phyloP scores from a whole-genome alignment of 306 rosid species.

The Trichosanthes cucumerina region DNA sequence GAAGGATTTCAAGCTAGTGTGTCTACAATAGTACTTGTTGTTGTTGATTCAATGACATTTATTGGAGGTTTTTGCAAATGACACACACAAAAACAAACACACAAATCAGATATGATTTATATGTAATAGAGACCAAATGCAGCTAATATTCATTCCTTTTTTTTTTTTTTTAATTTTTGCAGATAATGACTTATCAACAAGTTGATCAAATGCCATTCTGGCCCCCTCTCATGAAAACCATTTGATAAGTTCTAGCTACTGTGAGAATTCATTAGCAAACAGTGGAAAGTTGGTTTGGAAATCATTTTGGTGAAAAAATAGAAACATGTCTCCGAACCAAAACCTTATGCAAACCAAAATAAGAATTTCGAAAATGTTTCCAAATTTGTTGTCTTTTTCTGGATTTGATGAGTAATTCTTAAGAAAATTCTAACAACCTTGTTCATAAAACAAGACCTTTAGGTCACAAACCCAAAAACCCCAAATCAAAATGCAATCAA shows the following conservation, averaged over 20 bases:
- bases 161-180: no score
- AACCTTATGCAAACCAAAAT: neutral
- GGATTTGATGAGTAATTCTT: no score
- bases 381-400: neutral
- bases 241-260: neutral
- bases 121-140: slow-evolving; percentile 8
- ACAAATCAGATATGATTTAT: neutral
- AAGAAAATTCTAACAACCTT: no score
- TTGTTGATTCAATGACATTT: neutral
- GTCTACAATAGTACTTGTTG: neutral
- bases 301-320: neutral
- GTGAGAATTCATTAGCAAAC: neutral
- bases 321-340: neutral
- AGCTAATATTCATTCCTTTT: neutral
- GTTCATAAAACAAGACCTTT: no score
- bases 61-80: neutral
- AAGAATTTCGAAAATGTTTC: neutral
- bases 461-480: no score
- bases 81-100: neutral
- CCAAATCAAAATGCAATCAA: no score
- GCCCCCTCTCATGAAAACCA: neutral
- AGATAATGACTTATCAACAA: slow-evolving; percentile 2
- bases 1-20: neutral
- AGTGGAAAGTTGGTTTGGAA: neutral
- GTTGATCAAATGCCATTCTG: neutral